Base-by-base conservation (phyloP, 768 basidiomycete genomes). In the Auricularia heimuer region DNA sequence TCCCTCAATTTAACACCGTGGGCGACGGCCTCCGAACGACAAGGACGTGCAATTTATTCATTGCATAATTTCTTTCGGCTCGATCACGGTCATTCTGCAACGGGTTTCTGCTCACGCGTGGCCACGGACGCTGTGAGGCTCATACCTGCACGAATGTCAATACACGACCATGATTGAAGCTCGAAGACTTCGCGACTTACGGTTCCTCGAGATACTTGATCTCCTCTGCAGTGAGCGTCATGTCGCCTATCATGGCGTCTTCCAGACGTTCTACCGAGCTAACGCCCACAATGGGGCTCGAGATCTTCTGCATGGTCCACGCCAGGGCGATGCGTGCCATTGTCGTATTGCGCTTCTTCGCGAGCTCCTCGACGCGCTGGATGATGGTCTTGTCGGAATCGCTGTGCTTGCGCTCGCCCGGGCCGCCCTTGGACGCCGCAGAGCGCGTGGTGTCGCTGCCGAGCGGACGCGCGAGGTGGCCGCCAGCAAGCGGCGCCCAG, bases 241-340 rank as follows among this genome's bases (percentile, higher is more conserved):
- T 54, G 12, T 64, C 69, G 0, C 66, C 68, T 16, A 73, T 67
- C 37, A 78, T 73, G 16, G 68, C 72, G 51, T 75, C 72, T 63
- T 71, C 63, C n/a, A 78, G 63, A 16, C 76, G 69, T 56, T 68
- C 44, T 54, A 36, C 16, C 42, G 73, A 74, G 68, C 68, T 81
- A 34, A 73, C 68, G 2, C 80, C 80, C 3, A 80, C 74, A 65
- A 82, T 82, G 0, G 81, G 81, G 24, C 77, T 79, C 3, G 75
- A 70, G 3, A 80, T 75, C 54, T 77, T 77, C 44, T 65, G 64
- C 34, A 76, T 66, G 24, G 73, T 68, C 77, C 79, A 81, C 12
- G 81, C 77, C 45, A 79, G 67, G 3, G 81, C 73, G 62, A 82
- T 69, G 61, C 80, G 77, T 0, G 77, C 77, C 79, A 81, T 82